Evolutionary conservation across 2,329 filamentous ascomycete species (phyloP).

Genomic region (Phialophora verrucosa): DNA sequence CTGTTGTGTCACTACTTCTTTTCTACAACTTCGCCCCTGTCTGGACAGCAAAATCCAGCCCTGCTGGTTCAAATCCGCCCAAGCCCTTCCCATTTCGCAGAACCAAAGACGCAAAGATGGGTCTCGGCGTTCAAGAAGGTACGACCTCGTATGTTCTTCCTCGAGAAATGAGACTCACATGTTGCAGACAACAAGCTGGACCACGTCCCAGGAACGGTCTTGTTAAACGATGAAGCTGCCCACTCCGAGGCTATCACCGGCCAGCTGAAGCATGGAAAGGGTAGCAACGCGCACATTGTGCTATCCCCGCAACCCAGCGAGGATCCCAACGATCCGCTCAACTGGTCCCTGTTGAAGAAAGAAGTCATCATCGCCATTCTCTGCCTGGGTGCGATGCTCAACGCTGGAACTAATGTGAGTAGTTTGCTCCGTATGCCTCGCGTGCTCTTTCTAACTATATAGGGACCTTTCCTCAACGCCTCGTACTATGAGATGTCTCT

Average conservation of each 20-base stretch:
- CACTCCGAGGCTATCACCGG: constrained; percentile 31
- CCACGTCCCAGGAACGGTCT: constrained; percentile 35
- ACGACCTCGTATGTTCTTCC: background rate
- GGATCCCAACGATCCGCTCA: constrained; percentile 43
- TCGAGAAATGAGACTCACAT: background rate
- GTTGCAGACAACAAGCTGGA: constrained; percentile 32
- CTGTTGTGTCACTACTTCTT: constrained; percentile 1
- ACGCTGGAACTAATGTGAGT: constrained; percentile 37
- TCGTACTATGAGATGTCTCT: constrained; percentile 35
- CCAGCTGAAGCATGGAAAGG: constrained; percentile 36
- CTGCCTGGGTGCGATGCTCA: constrained; percentile 42
- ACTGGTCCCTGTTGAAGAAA: constrained; percentile 42
- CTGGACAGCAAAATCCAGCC: background rate
- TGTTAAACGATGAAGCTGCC: constrained; percentile 34
- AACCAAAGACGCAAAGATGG: constrained; percentile 24
- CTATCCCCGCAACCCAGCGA: constrained; percentile 41
- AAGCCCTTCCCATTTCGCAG: background rate
- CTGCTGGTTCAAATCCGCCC: background rate
- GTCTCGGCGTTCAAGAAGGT: constrained; percentile 32
- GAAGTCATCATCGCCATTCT: constrained; percentile 41
- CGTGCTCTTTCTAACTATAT: background rate
- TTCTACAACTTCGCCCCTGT: background rate
- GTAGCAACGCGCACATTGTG: constrained; percentile 33
- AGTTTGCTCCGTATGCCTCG: no score
- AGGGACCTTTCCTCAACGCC: constrained; percentile 37